Evolutionary conservation across 1,284 basidiomycete species (phyloP), one percentile per base, ranked within the genome.

Genomic region (Boletus smithii): DNA sequence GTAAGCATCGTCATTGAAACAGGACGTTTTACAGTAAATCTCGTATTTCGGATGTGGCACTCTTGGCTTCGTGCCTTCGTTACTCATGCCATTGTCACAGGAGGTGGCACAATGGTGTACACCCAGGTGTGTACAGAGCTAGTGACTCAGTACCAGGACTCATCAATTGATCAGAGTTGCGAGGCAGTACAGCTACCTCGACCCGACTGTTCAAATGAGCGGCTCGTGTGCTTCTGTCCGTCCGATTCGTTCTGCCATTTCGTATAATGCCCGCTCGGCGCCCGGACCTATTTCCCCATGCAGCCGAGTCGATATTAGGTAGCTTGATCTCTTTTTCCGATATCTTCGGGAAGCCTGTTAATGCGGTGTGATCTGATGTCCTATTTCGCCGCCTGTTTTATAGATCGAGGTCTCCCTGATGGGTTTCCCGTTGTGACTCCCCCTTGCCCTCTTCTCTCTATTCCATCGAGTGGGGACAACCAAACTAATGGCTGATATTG

Each of bases 401-500:
- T 66, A 66, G 63, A 46, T 61, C 49, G 22, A 17, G 38, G 23
- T 17, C 44, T 42, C 41, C 17, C 33, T 33, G n/a, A n/a, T n/a
- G n/a, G 16, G 23, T 22, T 46, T 44, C 48, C 30, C 34, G 40
- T 44, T 45, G 44, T 36, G 8, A 16, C 16, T 50, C 44, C 50
- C 58, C 46, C 45, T 30, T 48, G 11, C 52, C 50, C 51, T 51
- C 44, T 34, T 32, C 38, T 38, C 43, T n/a, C n/a, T n/a, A n/a
- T n/a, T 36, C 42, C 16, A 26, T 32, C 40, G n/a, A 51, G n/a
- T n/a, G 33, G 43, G 48, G 37, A 42, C 54, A 13, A 45, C 52
- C n/a, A 47, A 37, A 17, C 36, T 30, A 24, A 65, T 65, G 66
- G 32, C 43, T 33, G 63, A 69, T 32, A 31, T 58, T 11, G 66